These are phyloP conservation scores for Heliosperma pusillum DNA, from an alignment of 148 eudicot species.

Conservation along the genomic window DNA sequence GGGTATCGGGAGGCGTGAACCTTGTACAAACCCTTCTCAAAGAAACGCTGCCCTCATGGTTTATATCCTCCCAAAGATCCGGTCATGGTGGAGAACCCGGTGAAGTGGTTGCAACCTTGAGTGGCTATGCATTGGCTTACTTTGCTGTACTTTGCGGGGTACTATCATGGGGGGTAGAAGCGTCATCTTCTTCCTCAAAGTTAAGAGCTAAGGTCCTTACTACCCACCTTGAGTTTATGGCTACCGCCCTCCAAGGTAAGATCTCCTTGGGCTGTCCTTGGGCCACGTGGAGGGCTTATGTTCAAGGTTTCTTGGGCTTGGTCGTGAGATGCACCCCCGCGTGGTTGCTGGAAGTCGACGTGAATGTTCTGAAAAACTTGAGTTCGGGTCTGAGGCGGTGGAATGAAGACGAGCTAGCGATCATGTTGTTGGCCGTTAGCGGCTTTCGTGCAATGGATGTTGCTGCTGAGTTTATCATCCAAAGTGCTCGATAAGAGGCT, in stretches of 20 bases:
- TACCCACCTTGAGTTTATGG: conserved; percentile 64
- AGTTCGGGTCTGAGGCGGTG: conserved; percentile 61
- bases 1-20: conserved; percentile 71
- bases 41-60: conserved; percentile 86
- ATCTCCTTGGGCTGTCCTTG: conserved; percentile 75
- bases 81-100: conserved; percentile 34
- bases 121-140: conserved; percentile 79
- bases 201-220: conserved; percentile 45
- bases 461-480: conserved; percentile 80
- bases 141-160: conserved; percentile 68
- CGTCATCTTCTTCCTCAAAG: conserved; percentile 33
- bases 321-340: conserved; percentile 65
- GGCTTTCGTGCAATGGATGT: conserved; percentile 70
- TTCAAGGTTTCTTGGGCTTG: conserved; percentile 72
- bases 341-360: conserved; percentile 73
- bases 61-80: conserved; percentile 55
- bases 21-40: conserved; percentile 59
- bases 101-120: conserved; percentile 53
- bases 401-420: conserved; percentile 77
- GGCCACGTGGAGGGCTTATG: conserved; percentile 79
- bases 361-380: conserved; percentile 58
- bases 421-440: conserved; percentile 55
- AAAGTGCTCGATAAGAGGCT: conserved; percentile 14
- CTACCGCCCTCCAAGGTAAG: conserved; percentile 73
- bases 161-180: conserved; percentile 79